phyloP scores from a whole-genome alignment of 768 basidiomycete genomes.

The Pisolithus tinctorius region DNA sequence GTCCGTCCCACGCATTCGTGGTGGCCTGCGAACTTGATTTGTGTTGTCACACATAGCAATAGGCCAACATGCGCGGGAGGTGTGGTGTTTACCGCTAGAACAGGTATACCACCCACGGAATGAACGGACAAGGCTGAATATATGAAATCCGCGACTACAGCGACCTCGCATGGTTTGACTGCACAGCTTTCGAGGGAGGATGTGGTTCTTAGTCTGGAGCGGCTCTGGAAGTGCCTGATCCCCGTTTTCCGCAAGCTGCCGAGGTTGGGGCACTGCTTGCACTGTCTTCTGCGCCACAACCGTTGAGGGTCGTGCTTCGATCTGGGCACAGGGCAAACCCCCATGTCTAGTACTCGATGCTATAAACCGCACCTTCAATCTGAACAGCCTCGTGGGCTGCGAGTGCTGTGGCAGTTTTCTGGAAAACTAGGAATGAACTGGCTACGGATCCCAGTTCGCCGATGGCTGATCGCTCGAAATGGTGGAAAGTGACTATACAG shows the following conservation, averaged over 20 bases:
- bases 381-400: too few relatives aligned
- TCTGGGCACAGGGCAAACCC: conserved; percentile 35
- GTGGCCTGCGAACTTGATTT: conserved; percentile 45
- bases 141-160: conserved; percentile 77
- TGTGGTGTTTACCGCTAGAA: conserved; percentile 26
- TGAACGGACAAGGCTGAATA: conserved; percentile 63
- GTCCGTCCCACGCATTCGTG: conserved; percentile 17
- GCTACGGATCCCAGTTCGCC: too few relatives aligned
- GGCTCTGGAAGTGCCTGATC: conserved; percentile 55
- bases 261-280: conserved; percentile 15
- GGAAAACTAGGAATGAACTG: too few relatives aligned
- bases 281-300: conserved; percentile 30
- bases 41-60: not conserved
- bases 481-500: too few relatives aligned
- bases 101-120: conserved; percentile 28
- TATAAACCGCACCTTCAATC: too few relatives aligned
- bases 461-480: too few relatives aligned
- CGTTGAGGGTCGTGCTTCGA: conserved; percentile 13
- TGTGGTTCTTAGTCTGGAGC: conserved; percentile 41
- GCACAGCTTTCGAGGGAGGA: conserved; percentile 30
- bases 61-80: not conserved
- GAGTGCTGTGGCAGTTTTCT: not conserved
- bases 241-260: conserved; percentile 9
- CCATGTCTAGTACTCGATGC: conserved; percentile 13
- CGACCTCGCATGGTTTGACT: conserved; percentile 70